These are phyloP conservation scores for Cladosporium velox DNA, from an alignment of 2,329 filamentous ascomycete genomes.

Conservation along the genomic window DNA sequence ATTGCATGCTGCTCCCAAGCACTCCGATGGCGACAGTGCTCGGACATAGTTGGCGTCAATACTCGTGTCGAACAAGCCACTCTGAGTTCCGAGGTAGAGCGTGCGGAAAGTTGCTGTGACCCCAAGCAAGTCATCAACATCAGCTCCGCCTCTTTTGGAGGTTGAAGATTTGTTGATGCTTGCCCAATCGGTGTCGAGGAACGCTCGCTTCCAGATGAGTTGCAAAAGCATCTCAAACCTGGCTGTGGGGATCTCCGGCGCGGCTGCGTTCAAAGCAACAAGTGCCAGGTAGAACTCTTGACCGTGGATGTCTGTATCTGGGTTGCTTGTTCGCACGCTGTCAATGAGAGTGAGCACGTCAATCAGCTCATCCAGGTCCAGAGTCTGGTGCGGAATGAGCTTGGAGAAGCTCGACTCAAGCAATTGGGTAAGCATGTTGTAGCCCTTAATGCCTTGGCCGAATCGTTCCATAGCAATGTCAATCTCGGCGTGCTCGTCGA, in stretches of 20 bases:
- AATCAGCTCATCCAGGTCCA: conserved; percentile 62
- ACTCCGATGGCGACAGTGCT: conserved; percentile 33
- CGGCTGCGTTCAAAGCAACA: conserved; percentile 54
- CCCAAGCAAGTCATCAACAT: conserved; percentile 62
- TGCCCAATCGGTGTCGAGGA: conserved; percentile 82
- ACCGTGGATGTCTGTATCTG: conserved; percentile 53
- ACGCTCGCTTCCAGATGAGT: conserved; percentile 86
- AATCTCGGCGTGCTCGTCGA: conserved; percentile 77
- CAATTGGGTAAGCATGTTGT: conserved; percentile 67
- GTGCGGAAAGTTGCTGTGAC: conserved; percentile 52
- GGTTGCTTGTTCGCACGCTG: conserved; percentile 43
- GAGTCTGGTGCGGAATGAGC: conserved; percentile 69
- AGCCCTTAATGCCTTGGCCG: conserved; percentile 41
- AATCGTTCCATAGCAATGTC: conserved; percentile 73
- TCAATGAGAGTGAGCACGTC: conserved; percentile 81
- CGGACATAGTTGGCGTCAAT: conserved; percentile 26
- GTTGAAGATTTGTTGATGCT: conserved; percentile 74
- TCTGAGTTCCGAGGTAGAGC: conserved; percentile 26
- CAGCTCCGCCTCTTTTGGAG: conserved; percentile 60
- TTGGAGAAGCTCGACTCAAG: conserved; percentile 70
- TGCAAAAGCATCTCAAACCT: conserved; percentile 58
- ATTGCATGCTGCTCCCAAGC: conserved; percentile 58
- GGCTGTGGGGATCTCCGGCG: conserved; percentile 55
- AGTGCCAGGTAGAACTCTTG: conserved; percentile 76
- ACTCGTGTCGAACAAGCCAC: conserved; percentile 23